Base-by-base conservation (phyloP, 2,329 filamentous ascomycete genomes). In the Pestalotiopsis fici region DNA sequence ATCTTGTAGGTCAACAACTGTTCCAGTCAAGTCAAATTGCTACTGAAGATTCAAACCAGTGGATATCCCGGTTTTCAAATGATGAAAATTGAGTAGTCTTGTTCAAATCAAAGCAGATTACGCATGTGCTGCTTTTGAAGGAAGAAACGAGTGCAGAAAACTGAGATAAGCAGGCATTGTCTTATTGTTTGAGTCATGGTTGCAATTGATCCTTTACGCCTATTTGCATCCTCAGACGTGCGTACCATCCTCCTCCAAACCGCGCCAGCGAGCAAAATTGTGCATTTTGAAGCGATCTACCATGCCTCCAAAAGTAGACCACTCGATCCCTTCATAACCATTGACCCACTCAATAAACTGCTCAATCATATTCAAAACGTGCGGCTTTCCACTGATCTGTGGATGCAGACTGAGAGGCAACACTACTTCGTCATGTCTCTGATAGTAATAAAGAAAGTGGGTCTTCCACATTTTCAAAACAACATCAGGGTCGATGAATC, bases 381-480 rank as follows among this genome's bases (percentile, higher is more conserved):
- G 82, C 28, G 82, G 79, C 74, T 82, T 83, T 4, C 82, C 83
- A 69, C 78, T 80, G 9, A 85, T 82, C 69, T 85, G 81, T 21
- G 83, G 83, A 72, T 84, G 82, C 55, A 83, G 81, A 37, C 75
- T 80, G 50, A 85, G 82, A 1, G 82, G 82, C 68, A 85, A 84
- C 9, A 85, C 75, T 66, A 85, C 84, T 9, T 75, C 76, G 13
- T 83, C 81, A 67, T 82, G 81, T 71, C 83, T 81, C 37, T 79
- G 71, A 69, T 84, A 84, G 50, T 78, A 75, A 66, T 78, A 84
- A 64, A 81, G 79, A 65, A 84, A 85, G 60, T 84, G 81, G 66
- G 84, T 80, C 68, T 78, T 78, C 83, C 82, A 85, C 31, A 82
- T 70, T 56, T 75, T 74, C 70, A 83, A 80, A 12, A 85, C 77